phyloP scores from a whole-genome alignment of 805 yeast species.

The Schwanniomyces polymorphus region DNA sequence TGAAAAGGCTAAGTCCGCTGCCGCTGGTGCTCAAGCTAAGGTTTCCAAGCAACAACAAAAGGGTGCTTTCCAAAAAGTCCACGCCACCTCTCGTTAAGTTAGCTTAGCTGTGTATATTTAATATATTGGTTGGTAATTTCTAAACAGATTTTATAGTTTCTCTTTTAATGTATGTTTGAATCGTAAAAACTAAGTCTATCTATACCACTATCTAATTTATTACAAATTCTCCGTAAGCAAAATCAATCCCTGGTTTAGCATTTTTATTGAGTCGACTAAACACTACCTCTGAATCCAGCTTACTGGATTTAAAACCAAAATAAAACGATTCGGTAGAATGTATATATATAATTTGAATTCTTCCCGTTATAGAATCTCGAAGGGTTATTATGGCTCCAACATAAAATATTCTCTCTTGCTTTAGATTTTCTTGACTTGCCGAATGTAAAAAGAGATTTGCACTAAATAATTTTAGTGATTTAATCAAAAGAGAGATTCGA shows the following conservation, averaged over 20 bases:
- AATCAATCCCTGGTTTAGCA: constrained; percentile 15
- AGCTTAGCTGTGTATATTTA: constrained; percentile 8
- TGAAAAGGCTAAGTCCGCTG: constrained; percentile 81
- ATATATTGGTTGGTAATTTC: constrained; percentile 9
- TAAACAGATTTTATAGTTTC: constrained; percentile 6
- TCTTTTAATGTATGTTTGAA: constrained; percentile 12
- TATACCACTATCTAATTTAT: background rate
- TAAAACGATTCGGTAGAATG: constrained; percentile 40
- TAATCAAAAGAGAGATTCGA: constrained; percentile 16
- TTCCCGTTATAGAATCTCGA: constrained; percentile 6
- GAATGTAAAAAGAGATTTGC: constrained; percentile 5
- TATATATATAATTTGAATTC: constrained; percentile 25
- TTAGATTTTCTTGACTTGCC: background rate
- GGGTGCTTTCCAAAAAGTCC: constrained; percentile 98
- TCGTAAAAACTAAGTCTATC: background rate
- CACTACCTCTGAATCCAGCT: constrained; percentile 17
- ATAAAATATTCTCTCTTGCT: constrained; percentile 16
- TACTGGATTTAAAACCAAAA: constrained; percentile 24
- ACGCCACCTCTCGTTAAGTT: constrained; percentile 91
- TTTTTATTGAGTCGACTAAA: constrained; percentile 18
- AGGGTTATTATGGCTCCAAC: constrained; percentile 31
- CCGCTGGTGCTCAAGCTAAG: constrained; percentile 63
- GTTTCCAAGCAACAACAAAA: constrained; percentile 94
- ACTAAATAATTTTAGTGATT: constrained; percentile 11
- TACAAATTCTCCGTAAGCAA: constrained; percentile 26